These are phyloP conservation scores for Margaritispora aquatica DNA, from an alignment of 495 filamentous ascomycete genomes.

Conservation along the genomic window DNA sequence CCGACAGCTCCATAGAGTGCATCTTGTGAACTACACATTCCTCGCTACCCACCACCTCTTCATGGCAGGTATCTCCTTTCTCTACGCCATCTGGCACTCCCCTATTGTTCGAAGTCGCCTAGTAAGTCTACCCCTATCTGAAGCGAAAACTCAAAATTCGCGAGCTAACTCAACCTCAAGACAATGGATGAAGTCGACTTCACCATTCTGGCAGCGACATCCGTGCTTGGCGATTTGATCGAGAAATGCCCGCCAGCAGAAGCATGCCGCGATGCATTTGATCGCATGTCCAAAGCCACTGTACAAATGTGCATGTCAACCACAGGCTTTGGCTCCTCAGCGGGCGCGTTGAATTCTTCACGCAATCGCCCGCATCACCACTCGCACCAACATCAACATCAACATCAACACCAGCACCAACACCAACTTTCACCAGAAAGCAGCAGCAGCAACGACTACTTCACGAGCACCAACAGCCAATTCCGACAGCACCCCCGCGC, in stretches of 20 bases:
- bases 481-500: slow-evolving; percentile 13
- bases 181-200: slow-evolving; percentile 94
- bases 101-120: slow-evolving; percentile 75
- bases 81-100: slow-evolving; percentile 97
- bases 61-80: slow-evolving; percentile 94
- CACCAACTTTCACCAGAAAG: background rate
- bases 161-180: slow-evolving; percentile 33
- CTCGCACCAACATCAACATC: too few species aligned
- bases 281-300: slow-evolving; percentile 90
- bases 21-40: slow-evolving; percentile 93
- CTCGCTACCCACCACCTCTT: slow-evolving; percentile 96
- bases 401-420: slow-evolving; percentile 10
- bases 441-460: slow-evolving; percentile 11
- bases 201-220: slow-evolving; percentile 89
- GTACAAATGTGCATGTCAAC: slow-evolving; percentile 85
- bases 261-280: slow-evolving; percentile 88
- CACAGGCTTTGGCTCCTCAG: slow-evolving; percentile 63
- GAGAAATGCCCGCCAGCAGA: slow-evolving; percentile 76
- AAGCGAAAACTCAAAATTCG: background rate
- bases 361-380: slow-evolving; percentile 12
- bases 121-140: slow-evolving; percentile 41
- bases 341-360: slow-evolving; percentile 10
- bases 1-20: slow-evolving; percentile 78
- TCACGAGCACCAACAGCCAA: background rate
- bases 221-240: slow-evolving; percentile 70